Evolutionary conservation across 805 yeast species (phyloP), one percentile per base, ranked within the genome.

Genomic region (Starmerella geochares): DNA sequence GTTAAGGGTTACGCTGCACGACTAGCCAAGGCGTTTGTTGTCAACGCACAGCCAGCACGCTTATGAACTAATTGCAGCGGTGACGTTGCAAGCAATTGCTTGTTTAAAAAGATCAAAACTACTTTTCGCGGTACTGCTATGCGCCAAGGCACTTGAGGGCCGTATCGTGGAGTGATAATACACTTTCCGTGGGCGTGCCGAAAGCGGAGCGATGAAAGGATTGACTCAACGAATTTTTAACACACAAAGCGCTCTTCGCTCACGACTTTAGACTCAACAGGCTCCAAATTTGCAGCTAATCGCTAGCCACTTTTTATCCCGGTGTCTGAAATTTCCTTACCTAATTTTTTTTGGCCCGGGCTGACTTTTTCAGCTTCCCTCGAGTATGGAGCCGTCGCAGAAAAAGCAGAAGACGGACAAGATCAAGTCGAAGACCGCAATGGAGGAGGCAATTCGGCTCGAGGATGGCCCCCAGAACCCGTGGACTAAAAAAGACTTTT

Each of bases 401-500:
- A 55, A 55, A 27, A 48, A 40, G 38, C 47, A 31, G 31, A 49
- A 55, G 46, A 37, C 46, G 13, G 23, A 27, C n/a, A 46, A 49
- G 19, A 24, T 47, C 8, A 43, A 48, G 27, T 39, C 70, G 63
- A 21, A 64, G 32, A 23, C 48, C 2, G 25, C 69, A 0, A 65
- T 67, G 39, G 64, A 53, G 16, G 61, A 60, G 14, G 70, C 71
- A 3, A 47, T 52, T 42, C 58, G 53, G 25, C 65, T 63, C 3
- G 74, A 70, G 54, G 65, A 68, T 53, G 83, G 79, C 0, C 65
- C 69, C 0, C 57, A 57, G 24, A 92, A 90, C 62, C 92, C 95
- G 5, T 90, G 92, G 70, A 85, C 87, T 1, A 94, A 92, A 11
- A 57, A 67, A 10, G 57, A 63, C 17, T 80, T 83, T 59, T 65